Percentiles rank a stretch among this genome's conserved stretches.
These are phyloP conservation scores for Sporothrix sp. DNA, from an alignment of 2,329 filamentous ascomycete species.

Conservation along the genomic window DNA sequence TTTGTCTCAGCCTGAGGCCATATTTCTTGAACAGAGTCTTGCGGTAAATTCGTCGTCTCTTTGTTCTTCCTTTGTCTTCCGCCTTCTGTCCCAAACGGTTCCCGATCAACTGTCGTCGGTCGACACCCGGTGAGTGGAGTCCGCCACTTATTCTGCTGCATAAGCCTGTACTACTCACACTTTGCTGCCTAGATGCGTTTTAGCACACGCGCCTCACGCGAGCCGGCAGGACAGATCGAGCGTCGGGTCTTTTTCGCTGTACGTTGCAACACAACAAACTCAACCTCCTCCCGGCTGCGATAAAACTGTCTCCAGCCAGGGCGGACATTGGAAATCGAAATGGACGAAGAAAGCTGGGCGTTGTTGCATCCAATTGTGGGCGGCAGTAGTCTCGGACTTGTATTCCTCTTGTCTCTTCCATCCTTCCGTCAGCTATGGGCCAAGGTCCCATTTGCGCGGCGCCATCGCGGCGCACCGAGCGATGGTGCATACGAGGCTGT, in stretches of 20 bases:
- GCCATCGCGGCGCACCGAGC: slow-evolving; percentile 5
- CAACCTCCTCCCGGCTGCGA: not conserved
- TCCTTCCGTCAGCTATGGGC: slow-evolving; percentile 15
- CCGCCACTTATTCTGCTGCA: not conserved
- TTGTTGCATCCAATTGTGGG: slow-evolving; percentile 13
- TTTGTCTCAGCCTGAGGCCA: not conserved
- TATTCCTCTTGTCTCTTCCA: slow-evolving; percentile 18
- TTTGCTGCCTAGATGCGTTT: too few species aligned
- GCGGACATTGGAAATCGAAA: not conserved
- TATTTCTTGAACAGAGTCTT: not conserved
- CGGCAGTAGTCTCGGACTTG: slow-evolving; percentile 13
- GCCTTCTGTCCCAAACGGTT: not conserved
- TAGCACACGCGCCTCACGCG: slow-evolving; percentile 1
- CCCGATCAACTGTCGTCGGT: not conserved
- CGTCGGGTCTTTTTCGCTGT: not conserved
- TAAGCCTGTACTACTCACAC: too few species aligned
- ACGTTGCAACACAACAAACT: not conserved
- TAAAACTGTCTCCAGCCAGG: too few species aligned
- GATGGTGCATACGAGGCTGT: slow-evolving; percentile 18
- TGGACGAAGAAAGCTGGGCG: slow-evolving; percentile 8
- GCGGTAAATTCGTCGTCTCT: not conserved
- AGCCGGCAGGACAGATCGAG: not conserved
- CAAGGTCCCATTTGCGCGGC: slow-evolving; percentile 12
- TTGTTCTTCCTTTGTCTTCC: not conserved
- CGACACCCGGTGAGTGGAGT: not conserved